Evolutionary conservation across 2,329 filamentous ascomycete species (phyloP).

Genomic region (Colletotrichum spaethianum): DNA sequence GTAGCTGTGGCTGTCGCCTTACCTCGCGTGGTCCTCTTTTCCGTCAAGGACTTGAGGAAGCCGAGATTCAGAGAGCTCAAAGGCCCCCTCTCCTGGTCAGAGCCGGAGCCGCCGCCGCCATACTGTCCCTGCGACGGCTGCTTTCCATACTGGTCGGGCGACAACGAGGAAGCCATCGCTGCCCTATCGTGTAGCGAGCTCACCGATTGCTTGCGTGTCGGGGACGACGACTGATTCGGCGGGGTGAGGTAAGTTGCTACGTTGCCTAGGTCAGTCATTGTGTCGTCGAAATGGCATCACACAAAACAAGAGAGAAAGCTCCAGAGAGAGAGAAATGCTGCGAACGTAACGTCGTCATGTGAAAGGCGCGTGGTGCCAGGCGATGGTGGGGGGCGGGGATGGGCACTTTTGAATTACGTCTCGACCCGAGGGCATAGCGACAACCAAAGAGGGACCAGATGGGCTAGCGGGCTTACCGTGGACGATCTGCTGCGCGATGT

Average conservation of each 20-base stretch:
- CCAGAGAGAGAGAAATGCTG: not conserved
- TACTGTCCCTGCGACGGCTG: slow-evolving; percentile 46
- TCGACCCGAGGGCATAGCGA: slow-evolving; percentile 13
- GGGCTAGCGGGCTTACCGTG: slow-evolving; percentile 31
- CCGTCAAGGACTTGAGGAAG: slow-evolving; percentile 77
- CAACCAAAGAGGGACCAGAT: not conserved
- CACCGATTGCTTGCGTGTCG: slow-evolving; percentile 49
- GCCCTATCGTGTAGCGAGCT: slow-evolving; percentile 51
- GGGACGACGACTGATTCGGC: slow-evolving; percentile 50
- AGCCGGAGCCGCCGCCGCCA: slow-evolving; percentile 38
- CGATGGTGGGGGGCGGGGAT: not conserved
- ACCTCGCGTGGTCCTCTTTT: slow-evolving; percentile 87
- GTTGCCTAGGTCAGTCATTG: slow-evolving; percentile 53
- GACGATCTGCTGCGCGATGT: slow-evolving; percentile 27
- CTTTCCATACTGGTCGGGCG: slow-evolving; percentile 54
- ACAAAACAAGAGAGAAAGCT: not conserved
- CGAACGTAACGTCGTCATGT: slow-evolving; percentile 23
- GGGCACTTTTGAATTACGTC: slow-evolving; percentile 27
- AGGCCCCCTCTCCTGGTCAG: slow-evolving; percentile 54
- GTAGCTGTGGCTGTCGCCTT: slow-evolving; percentile 43
- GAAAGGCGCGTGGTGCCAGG: not conserved
- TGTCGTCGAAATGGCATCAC: slow-evolving; percentile 2
- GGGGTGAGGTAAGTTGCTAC: slow-evolving; percentile 55
- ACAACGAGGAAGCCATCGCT: slow-evolving; percentile 64
- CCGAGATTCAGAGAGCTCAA: slow-evolving; percentile 66